Evolutionary conservation across 768 basidiomycete species (phyloP).

Genomic region (Kwoniella mangroviensis): DNA sequence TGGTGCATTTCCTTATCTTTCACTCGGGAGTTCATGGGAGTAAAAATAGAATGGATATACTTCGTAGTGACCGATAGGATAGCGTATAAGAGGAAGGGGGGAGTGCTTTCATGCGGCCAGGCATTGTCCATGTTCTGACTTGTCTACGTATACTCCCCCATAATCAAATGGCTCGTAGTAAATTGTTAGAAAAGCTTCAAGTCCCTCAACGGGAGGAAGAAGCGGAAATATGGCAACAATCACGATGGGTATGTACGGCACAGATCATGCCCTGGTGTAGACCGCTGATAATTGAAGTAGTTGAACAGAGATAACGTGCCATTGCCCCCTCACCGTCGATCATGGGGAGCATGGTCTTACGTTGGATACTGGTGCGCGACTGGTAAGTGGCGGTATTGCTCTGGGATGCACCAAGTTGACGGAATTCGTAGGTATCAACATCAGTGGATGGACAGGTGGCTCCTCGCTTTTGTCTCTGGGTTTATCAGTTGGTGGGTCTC

Average conservation of each 20-base stretch:
- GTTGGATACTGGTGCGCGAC: constrained; percentile 39
- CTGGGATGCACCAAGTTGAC: not conserved
- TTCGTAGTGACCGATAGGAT: too few relatives aligned
- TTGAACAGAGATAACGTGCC: constrained; percentile 43
- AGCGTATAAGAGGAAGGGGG: not conserved
- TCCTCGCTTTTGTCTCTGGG: constrained; percentile 45
- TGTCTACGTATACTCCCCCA: not conserved
- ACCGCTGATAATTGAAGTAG: constrained; percentile 10
- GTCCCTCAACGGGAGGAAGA: constrained; percentile 34
- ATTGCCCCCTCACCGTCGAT: constrained; percentile 36
- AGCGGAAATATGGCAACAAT: constrained; percentile 34
- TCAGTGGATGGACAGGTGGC: constrained; percentile 41
- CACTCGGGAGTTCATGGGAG: not conserved
- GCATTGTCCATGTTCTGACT: too few relatives aligned
- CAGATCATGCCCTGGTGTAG: not conserved
- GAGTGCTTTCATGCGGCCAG: not conserved
- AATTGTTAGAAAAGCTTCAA: constrained; percentile 18
- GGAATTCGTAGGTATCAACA: constrained; percentile 32
- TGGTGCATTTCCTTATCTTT: not conserved
- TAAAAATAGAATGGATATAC: not conserved
- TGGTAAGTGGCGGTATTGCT: not conserved
- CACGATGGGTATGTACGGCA: constrained; percentile 32
- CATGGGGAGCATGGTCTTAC: constrained; percentile 43
- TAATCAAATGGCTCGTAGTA: not conserved
- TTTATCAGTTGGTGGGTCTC: constrained; percentile 31